Evolutionary conservation across 441 rosid species (phyloP), one percentile per base, ranked within the genome.

Genomic region (Brassica balearica): DNA sequence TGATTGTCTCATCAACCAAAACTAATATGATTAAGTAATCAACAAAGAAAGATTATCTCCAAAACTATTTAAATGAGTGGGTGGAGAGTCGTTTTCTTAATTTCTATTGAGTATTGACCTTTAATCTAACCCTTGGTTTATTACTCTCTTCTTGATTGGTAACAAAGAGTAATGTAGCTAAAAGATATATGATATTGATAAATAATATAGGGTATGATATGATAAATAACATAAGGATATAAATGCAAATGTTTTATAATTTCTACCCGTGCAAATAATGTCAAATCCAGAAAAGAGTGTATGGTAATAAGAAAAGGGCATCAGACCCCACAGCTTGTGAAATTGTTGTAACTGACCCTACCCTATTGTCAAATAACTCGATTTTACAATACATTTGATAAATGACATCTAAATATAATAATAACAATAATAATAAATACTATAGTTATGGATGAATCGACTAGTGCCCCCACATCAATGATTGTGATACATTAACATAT

Each of bases 261-360:
- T 27, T 58, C 65, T 80, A 65, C 73, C 77, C 80, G 69, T 80
- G 80, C 77, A 80, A 76, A 80, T 25, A 66, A 71, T 71, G 80
- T 80, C 77, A 80, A 76, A 72, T 76, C 80, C 9, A 71, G 48
- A 58, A 55, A 70, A 38, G 46, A 32, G 80, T 68, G 71, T 71
- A 69, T 69, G 65, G 73, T 80, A 65, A 65, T 65, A 25, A 61
- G 48, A 75, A 81, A 65, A 67, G 71, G 48, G 2, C 58, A 22
- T 5, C 15, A 36, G 71, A 78, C 83, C 91, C 85, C 84, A 78
- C 87, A 46, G 29, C 65, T 77, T 68, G 66, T 68, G 69, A 78
- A 77, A 76, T 62, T 69, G 75, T 78, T 76, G 78, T 77, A 80
- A 78, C 83, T n/a, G 77, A 78, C 83, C 84, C 85, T 80, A 86